phyloP scores from a whole-genome alignment of 1,284 basidiomycete species.

The Rhodotorula sp. region DNA sequence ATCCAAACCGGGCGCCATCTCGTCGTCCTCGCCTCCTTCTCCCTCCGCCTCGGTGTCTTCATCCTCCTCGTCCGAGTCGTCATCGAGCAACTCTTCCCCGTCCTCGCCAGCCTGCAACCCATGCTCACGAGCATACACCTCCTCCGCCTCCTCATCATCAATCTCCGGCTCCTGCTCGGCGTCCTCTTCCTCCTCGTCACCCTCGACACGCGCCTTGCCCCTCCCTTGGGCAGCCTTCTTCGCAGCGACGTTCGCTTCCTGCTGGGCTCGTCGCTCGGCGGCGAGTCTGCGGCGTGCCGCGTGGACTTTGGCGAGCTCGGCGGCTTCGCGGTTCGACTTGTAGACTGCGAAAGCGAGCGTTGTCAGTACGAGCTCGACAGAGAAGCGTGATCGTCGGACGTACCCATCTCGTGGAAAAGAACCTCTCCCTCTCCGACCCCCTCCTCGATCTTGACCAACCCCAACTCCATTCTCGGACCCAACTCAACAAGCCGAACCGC shows the following conservation, averaged over 20 bases:
- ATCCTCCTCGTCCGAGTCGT: constrained; percentile 35
- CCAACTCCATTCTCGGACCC: constrained; percentile 90
- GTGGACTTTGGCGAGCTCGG: constrained; percentile 67
- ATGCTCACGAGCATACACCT: constrained; percentile 19
- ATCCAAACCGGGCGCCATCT: constrained; percentile 27
- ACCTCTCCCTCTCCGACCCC: constrained; percentile 61
- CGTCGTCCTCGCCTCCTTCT: constrained; percentile 15
- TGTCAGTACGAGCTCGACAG: background rate
- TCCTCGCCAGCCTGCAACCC: constrained; percentile 35
- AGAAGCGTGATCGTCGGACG: background rate
- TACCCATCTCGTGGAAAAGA: constrained; percentile 71
- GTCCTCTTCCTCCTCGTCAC: constrained; percentile 50
- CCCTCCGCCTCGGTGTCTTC: constrained; percentile 25
- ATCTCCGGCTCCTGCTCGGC: constrained; percentile 53
- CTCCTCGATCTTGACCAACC: constrained; percentile 85
- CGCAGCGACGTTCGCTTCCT: constrained; percentile 78
- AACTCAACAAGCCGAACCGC: constrained; percentile 91
- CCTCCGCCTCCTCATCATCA: constrained; percentile 57
- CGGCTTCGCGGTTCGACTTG: constrained; percentile 56
- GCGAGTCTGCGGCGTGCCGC: constrained; percentile 70
- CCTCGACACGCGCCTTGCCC: constrained; percentile 46
- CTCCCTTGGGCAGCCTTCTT: constrained; percentile 61
- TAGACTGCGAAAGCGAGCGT: constrained; percentile 29
- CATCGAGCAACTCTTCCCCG: constrained; percentile 46
- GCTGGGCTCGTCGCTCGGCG: constrained; percentile 75